Evolutionary conservation across 768 basidiomycete genomes (phyloP).

Genomic region (Termitomyces sp.): DNA sequence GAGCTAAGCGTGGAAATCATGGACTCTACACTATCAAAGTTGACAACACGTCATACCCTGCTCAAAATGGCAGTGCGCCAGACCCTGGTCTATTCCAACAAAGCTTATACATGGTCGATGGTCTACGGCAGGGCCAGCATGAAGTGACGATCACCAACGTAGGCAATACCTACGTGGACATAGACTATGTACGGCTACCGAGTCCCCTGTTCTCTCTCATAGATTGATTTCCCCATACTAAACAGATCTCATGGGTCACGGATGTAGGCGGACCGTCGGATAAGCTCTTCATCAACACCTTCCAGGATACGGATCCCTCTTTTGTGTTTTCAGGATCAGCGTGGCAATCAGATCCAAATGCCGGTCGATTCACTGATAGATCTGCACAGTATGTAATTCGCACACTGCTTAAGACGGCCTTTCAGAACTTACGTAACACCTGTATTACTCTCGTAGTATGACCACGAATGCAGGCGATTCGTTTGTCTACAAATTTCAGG

Average conservation of each 20-base stretch:
- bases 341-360: slow-evolving; percentile 33
- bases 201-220: slow-evolving; percentile 2
- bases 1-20: slow-evolving; percentile 47
- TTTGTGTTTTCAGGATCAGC: slow-evolving; percentile 33
- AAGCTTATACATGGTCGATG: slow-evolving; percentile 35
- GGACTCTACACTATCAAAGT: slow-evolving; percentile 43
- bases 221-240: not conserved
- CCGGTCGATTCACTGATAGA: slow-evolving; percentile 39
- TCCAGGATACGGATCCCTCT: slow-evolving; percentile 34
- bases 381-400: slow-evolving; percentile 36
- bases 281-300: slow-evolving; percentile 23
- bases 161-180: slow-evolving; percentile 34
- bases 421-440: not conserved
- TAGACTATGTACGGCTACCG: slow-evolving; percentile 42
- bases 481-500: slow-evolving; percentile 38
- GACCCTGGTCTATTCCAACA: slow-evolving; percentile 37
- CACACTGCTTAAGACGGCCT: not conserved
- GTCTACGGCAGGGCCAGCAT: slow-evolving; percentile 35
- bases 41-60: slow-evolving; percentile 31
- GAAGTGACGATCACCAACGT: slow-evolving; percentile 34
- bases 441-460: slow-evolving; percentile 22
- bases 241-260: slow-evolving; percentile 33
- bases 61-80: slow-evolving; percentile 26
- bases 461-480: slow-evolving; percentile 31
- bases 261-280: slow-evolving; percentile 27